Evolutionary conservation across 495 filamentous ascomycete genomes (phyloP).

Genomic region (Aspergillus kassunensis): DNA sequence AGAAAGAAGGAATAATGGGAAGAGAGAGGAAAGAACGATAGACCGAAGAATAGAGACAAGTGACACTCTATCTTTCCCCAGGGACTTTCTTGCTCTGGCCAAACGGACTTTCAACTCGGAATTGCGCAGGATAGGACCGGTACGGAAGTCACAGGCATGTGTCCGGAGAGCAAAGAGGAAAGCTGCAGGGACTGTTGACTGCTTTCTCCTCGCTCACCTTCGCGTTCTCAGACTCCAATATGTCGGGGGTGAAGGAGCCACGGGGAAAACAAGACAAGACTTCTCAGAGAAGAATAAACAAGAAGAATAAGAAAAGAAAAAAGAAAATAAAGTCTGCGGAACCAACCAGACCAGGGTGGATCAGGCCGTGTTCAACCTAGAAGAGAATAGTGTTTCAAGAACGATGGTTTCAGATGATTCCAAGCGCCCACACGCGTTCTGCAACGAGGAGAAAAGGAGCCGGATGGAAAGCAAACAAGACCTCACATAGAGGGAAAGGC

Average conservation of each 20-base stretch:
- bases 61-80: slow-evolving; percentile 19
- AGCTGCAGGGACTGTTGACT: slow-evolving; percentile 39
- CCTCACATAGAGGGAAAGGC: neutral
- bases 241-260: slow-evolving; percentile 10
- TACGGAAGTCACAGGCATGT: slow-evolving; percentile 19
- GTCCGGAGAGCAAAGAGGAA: slow-evolving; percentile 28
- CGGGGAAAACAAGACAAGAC: slow-evolving; percentile 10
- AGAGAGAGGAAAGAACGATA: slow-evolving; percentile 1
- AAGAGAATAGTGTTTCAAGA: slow-evolving; percentile 24
- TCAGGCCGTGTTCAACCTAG: slow-evolving; percentile 20
- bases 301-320: slow-evolving; percentile 8
- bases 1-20: slow-evolving; percentile 1
- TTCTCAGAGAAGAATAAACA: slow-evolving; percentile 11
- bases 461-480: slow-evolving; percentile 14
- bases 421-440: slow-evolving; percentile 21
- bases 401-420: slow-evolving; percentile 23
- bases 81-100: slow-evolving; percentile 22
- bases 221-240: slow-evolving; percentile 12
- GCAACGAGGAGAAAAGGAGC: slow-evolving; percentile 14
- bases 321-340: slow-evolving; percentile 16
- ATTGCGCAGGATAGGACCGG: slow-evolving; percentile 30
- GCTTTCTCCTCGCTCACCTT: slow-evolving; percentile 11
- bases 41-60: slow-evolving; percentile 16
- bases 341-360: slow-evolving; percentile 21
- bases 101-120: slow-evolving; percentile 37